Evolutionary conservation across 345 rosid genomes (phyloP).

Genomic region (Citrus reticulata): DNA sequence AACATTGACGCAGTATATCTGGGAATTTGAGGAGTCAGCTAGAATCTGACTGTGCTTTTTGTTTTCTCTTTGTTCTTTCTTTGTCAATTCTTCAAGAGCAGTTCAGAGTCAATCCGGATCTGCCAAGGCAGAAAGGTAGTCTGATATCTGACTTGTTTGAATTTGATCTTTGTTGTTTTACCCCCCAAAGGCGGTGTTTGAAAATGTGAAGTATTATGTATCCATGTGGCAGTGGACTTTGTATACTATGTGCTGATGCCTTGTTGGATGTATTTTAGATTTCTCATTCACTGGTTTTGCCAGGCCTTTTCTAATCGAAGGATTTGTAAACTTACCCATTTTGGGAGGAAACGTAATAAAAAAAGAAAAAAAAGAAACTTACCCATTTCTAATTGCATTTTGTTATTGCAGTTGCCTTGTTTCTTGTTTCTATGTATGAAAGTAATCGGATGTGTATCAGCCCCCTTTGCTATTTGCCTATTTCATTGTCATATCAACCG

Average conservation of each 20-base stretch:
- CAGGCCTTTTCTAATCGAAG: not conserved
- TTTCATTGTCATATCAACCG: not conserved
- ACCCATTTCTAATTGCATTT: not conserved
- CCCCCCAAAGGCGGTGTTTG: not conserved
- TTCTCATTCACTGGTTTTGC: not conserved
- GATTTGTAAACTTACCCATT: constrained; percentile 18
- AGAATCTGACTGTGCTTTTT: not conserved
- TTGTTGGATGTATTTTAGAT: constrained; percentile 12
- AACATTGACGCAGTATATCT: constrained; percentile 2
- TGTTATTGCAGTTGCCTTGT: constrained; percentile 1
- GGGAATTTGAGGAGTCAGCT: constrained; percentile 2
- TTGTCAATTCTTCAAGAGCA: not conserved
- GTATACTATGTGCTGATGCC: constrained; percentile 7
- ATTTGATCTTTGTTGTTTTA: not conserved
- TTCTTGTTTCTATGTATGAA: not conserved
- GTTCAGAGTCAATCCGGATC: not conserved
- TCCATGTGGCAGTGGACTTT: constrained; percentile 3
- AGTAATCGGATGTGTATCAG: not conserved
- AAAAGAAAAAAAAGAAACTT: not conserved
- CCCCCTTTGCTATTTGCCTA: not conserved
- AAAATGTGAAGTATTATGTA: constrained; percentile 2
- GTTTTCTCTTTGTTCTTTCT: not conserved
- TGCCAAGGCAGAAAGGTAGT: not conserved
- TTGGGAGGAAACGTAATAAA: constrained; percentile 6
- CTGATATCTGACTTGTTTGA: constrained; percentile 7